These are phyloP conservation scores for Metrosideros polymorpha DNA, from an alignment of 441 rosid genomes.

Conservation along the genomic window DNA sequence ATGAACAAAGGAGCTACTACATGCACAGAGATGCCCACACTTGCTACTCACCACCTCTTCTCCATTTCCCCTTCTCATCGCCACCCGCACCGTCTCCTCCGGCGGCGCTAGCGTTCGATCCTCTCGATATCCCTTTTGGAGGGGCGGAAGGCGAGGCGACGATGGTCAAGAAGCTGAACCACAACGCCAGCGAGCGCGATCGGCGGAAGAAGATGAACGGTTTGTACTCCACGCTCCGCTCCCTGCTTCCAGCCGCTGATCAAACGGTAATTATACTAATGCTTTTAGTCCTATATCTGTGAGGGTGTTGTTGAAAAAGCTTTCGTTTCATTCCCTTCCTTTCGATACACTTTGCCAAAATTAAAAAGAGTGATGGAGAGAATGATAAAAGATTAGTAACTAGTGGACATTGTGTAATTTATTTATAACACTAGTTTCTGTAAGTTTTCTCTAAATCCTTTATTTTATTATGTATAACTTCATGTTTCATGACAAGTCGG, in stretches of 20 bases:
- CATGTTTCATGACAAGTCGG: not conserved
- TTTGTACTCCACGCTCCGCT: conserved; percentile 50
- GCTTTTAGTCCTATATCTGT: not conserved
- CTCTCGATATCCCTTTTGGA: not conserved
- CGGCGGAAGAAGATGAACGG: conserved; percentile 52
- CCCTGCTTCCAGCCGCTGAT: conserved; percentile 39
- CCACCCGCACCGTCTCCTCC: not conserved
- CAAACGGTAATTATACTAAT: conserved; percentile 22
- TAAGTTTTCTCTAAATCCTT: not conserved
- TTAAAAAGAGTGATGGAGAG: not conserved
- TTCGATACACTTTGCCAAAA: not conserved
- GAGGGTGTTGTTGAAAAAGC: not conserved
- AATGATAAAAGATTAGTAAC: not conserved
- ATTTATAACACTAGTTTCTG: not conserved
- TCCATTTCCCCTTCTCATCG: not conserved
- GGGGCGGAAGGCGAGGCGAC: not conserved
- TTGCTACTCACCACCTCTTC: not conserved
- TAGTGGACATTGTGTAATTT: not conserved
- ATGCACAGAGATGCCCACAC: not conserved
- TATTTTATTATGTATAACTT: not conserved
- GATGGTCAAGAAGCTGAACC: conserved; percentile 48
- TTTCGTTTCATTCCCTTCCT: not conserved
- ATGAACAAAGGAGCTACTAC: not conserved
- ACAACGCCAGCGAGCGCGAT: conserved; percentile 66
- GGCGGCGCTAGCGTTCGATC: not conserved